Evolutionary conservation across 1,284 basidiomycete species (phyloP), one percentile per base, ranked within the genome.

Genomic region (Apiotrichum siamense): DNA sequence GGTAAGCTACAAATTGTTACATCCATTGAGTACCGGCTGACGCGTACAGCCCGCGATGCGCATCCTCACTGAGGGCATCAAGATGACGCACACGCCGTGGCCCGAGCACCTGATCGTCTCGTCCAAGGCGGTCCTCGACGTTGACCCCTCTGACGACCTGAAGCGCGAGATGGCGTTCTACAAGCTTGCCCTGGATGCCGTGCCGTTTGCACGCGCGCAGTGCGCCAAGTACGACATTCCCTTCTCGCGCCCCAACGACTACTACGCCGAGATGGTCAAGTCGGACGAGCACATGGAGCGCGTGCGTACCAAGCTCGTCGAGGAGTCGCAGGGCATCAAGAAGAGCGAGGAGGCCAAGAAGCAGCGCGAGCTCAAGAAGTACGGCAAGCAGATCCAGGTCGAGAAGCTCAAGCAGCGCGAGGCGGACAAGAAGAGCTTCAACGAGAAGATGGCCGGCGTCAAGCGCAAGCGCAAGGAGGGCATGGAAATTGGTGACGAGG

Each of bases 241-340:
- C 1, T 98, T 97, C 75, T 85, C 87, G 11, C 85, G 96, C n/a
- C 94, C 94, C 0, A 64, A 81, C 1, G 96, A 98, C 76, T 98
- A 92, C 74, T 98, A 97, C 65, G 94, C 94, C 20, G 94, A 98
- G 77, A 98, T 98, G 94, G 87, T 97, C 65, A 98, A 98, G 77
- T 86, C 85, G 24, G 96, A 98, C 67, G 80, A 88, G 21, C 96
- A 98, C 76, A 98, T 98, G 96, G 92, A 97, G 72, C 83, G 90
- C 43, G 89, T 98, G 62, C 85, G 96, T 45, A 86, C 92, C 64
- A 83, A 87, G 29, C 77, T 97, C 29, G 80, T 98, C 24, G 88
- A 97, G 72, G 94, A 98, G 71, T 57, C 72, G 66, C 88, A 91
- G 3, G 80, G 81, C 3, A 92, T 97, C 67, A 93, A 97, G 75